Evolutionary conservation across 768 basidiomycete genomes (phyloP).

Genomic region (Leccinum incarnatum): DNA sequence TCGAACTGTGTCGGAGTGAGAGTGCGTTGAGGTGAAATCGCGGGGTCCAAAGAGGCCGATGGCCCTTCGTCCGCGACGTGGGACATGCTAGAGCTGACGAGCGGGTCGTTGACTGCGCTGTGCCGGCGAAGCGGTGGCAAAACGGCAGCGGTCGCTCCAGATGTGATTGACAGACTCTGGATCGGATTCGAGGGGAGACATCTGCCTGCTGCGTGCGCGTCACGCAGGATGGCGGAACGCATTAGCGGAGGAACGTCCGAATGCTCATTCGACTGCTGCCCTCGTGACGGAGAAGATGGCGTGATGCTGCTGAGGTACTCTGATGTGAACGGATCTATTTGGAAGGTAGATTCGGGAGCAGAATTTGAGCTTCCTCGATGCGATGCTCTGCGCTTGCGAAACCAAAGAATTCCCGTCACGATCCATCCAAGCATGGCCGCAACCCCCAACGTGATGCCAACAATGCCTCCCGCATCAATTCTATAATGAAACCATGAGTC

Average conservation of each 20-base stretch:
- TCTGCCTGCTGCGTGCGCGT: slow-evolving; percentile 2
- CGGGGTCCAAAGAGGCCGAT: background rate
- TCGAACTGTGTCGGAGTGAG: no score
- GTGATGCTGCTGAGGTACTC: background rate
- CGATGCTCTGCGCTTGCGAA: slow-evolving; percentile 5
- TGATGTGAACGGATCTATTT: slow-evolving; percentile 3
- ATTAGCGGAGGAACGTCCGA: background rate
- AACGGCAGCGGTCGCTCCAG: background rate
- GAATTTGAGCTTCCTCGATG: background rate
- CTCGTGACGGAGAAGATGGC: background rate
- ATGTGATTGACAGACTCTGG: background rate
- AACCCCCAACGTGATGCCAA: slow-evolving; percentile 14
- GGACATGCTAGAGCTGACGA: no score
- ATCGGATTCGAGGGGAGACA: background rate
- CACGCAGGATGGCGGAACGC: slow-evolving; percentile 12
- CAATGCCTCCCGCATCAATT: slow-evolving; percentile 2
- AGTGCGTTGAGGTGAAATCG: background rate
- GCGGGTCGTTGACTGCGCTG: background rate
- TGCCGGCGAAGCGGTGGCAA: slow-evolving; percentile 5
- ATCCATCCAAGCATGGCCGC: background rate
- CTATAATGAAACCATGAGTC: slow-evolving; percentile 12
- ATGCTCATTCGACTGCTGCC: background rate
- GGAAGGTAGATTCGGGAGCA: background rate
- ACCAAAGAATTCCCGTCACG: slow-evolving; percentile 5
- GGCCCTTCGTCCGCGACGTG: background rate